A percentile compares a stretch with the other conserved stretches of the same genome.
These are phyloP conservation scores for Senna siamea DNA, from an alignment of 306 rosid species.

Conservation along the genomic window DNA sequence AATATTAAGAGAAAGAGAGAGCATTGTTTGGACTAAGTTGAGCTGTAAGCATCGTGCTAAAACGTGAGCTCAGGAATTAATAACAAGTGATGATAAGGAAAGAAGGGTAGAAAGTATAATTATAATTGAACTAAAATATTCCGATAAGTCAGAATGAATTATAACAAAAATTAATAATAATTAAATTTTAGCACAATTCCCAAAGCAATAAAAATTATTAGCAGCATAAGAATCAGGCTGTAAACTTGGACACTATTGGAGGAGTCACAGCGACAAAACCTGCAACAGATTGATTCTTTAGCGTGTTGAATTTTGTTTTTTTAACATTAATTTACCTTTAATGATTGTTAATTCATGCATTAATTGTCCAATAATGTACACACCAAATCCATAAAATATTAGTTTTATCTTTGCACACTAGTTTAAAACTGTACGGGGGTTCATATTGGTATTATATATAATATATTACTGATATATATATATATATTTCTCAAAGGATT, in stretches of 20 bases:
- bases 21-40: constrained; percentile 53
- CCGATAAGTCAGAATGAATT: constrained; percentile 38
- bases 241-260: constrained; percentile 70
- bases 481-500: no score
- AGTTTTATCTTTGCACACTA: neutral
- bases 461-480: no score
- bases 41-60: constrained; percentile 92
- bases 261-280: constrained; percentile 59
- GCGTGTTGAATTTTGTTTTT: constrained; percentile 43
- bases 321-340: constrained; percentile 25
- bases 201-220: constrained; percentile 55
- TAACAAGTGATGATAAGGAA: constrained; percentile 50
- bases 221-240: constrained; percentile 83
- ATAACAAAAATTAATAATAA: neutral
- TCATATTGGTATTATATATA: no score
- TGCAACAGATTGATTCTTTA: constrained; percentile 59
- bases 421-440: no score
- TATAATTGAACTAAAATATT: constrained; percentile 45
- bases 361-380: constrained; percentile 36
- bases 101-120: constrained; percentile 59
- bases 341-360: constrained; percentile 42
- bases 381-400: constrained; percentile 7
- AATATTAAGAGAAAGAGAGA: no score
- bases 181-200: constrained; percentile 48
- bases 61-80: constrained; percentile 79